These are phyloP conservation scores for Clonostachys chloroleuca DNA, from an alignment of 2,329 filamentous ascomycete genomes.

Conservation along the genomic window DNA sequence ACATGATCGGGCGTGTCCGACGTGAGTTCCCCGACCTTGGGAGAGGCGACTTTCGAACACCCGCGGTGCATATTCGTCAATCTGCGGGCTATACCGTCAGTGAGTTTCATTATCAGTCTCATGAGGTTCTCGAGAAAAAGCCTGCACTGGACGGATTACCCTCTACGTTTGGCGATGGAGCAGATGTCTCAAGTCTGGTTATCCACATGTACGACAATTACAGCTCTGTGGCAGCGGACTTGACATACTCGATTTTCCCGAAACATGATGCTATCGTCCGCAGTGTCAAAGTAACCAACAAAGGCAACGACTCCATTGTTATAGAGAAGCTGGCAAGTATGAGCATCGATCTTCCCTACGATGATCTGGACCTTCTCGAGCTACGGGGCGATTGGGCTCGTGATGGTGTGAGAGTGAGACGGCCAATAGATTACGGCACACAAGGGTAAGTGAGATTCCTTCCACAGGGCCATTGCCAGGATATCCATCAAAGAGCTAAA, in stretches of 20 bases:
- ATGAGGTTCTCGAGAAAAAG: conserved; percentile 50
- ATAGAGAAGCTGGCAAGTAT: conserved; percentile 56
- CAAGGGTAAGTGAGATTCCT: conserved; percentile 35
- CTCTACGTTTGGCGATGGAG: conserved; percentile 50
- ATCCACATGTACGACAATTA: conserved; percentile 55
- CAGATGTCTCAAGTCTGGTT: conserved; percentile 54
- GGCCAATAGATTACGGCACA: conserved; percentile 50
- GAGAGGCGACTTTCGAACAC: conserved; percentile 57
- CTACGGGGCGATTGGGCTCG: conserved; percentile 59
- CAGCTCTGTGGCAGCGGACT: conserved; percentile 50
- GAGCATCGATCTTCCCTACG: conserved; percentile 55
- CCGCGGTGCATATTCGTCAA: conserved; percentile 57
- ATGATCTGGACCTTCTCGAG: conserved; percentile 58
- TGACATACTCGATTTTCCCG: conserved; percentile 62
- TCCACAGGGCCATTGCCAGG: background rate
- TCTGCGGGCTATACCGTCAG: conserved; percentile 53
- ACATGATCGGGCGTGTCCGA: conserved; percentile 41
- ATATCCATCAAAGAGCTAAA: background rate
- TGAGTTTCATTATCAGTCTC: conserved; percentile 52
- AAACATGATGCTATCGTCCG: conserved; percentile 55
- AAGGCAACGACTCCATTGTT: conserved; percentile 45
- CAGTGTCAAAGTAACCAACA: conserved; percentile 58
- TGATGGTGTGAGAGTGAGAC: conserved; percentile 49
- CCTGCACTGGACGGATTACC: conserved; percentile 51
- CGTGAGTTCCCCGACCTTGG: conserved; percentile 63